Conservation (phyloP, 1,139 yeast genomes). For the Suhomyces bokatorum region DNA sequence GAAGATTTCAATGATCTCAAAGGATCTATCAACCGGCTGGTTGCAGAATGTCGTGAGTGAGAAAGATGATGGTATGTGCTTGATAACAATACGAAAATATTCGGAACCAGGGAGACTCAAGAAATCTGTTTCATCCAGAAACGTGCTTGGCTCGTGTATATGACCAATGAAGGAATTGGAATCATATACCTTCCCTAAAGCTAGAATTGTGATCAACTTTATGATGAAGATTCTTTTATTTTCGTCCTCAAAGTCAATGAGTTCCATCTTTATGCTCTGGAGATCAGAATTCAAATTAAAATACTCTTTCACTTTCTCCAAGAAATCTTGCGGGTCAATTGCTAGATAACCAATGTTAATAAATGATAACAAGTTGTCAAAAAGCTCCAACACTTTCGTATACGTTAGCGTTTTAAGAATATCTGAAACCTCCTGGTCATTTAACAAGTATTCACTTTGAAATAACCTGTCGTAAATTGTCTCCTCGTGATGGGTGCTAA, state of each 20-base stretch:
- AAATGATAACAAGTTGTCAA: conserved; percentile 22
- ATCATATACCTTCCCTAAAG: conserved; percentile 28
- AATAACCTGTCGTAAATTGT: conserved; percentile 23
- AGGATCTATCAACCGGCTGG: conserved; percentile 14
- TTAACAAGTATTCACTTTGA: not conserved
- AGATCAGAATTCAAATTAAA: conserved; percentile 14
- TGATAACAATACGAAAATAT: conserved; percentile 24
- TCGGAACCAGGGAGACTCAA: conserved; percentile 24
- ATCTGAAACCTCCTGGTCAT: not conserved
- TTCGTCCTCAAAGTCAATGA: conserved; percentile 11
- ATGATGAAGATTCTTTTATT: conserved; percentile 18
- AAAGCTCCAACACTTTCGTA: conserved; percentile 4
- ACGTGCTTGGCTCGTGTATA: not conserved
- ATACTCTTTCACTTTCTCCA: conserved; percentile 14
- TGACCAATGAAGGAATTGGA: conserved; percentile 10
- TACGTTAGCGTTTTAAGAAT: conserved; percentile 4
- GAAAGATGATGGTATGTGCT: conserved; percentile 25
- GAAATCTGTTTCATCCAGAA: not conserved
- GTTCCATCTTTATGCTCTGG: conserved; percentile 8
- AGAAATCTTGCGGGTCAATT: conserved; percentile 24
- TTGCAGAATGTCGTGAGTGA: conserved; percentile 17
- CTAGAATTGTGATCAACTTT: conserved; percentile 24
- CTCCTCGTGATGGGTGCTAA: conserved; percentile 29
- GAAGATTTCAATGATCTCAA: conserved; percentile 28
- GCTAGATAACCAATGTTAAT: conserved; percentile 30